Percentiles rank a stretch among this genome's conserved stretches.
Evolutionary conservation across 441 rosid genomes (phyloP).

Genomic region (Adansonia gregorii): DNA sequence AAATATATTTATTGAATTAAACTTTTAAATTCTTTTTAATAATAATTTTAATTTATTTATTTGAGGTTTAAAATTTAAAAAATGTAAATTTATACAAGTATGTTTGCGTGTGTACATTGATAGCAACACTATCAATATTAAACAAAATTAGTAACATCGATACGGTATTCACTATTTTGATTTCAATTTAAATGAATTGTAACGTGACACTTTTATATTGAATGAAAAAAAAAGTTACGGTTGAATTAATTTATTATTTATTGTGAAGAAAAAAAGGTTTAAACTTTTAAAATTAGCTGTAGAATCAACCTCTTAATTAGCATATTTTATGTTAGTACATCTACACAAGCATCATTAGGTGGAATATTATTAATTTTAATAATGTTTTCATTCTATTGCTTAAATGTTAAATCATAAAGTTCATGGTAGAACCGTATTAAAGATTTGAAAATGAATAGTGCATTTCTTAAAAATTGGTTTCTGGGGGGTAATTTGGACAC

Average conservation of each 20-base stretch:
- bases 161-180: too few relatives aligned
- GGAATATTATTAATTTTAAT: background rate
- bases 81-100: too few relatives aligned
- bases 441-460: background rate
- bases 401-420: background rate
- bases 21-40: too few relatives aligned
- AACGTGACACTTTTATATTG: too few relatives aligned
- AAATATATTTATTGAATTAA: too few relatives aligned
- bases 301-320: background rate
- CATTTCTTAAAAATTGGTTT: background rate
- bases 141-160: too few relatives aligned
- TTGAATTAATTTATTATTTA: background rate
- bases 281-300: background rate
- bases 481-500: background rate
- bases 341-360: background rate
- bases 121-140: too few relatives aligned
- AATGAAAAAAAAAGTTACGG: too few relatives aligned
- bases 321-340: background rate
- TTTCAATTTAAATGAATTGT: too few relatives aligned
- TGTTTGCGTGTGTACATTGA: too few relatives aligned
- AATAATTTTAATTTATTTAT: too few relatives aligned
- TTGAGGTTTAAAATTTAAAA: too few relatives aligned
- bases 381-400: constrained; percentile 3
- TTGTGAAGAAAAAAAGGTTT: background rate
- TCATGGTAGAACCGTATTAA: background rate